Evolutionary conservation across 257 asterid genomes (phyloP).

Genomic region (Echium plantagineum): DNA sequence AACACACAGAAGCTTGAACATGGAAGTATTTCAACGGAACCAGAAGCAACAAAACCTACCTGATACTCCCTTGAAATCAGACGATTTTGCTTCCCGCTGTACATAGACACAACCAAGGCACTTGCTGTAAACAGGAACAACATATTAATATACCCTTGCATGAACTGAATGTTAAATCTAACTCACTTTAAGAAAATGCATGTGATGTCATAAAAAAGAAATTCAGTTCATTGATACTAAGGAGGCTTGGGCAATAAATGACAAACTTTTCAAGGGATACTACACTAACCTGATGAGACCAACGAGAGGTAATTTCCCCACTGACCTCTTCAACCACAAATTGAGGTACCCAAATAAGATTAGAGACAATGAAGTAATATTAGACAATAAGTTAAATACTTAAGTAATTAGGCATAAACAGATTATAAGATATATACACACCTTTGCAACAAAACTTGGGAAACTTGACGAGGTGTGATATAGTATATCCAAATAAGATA

Average conservation of each 20-base stretch:
- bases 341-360: constrained; percentile 5
- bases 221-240: no score
- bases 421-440: constrained; percentile 21
- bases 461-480: constrained; percentile 78
- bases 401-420: not conserved
- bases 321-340: constrained; percentile 68
- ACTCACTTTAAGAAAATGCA: not conserved
- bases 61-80: constrained; percentile 88
- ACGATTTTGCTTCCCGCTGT: constrained; percentile 74
- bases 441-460: constrained; percentile 99
- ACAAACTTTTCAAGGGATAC: not conserved
- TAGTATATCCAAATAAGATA: constrained; percentile 82
- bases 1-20: not conserved
- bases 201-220: no score
- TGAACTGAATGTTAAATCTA: not conserved
- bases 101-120: constrained; percentile 96
- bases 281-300: constrained; percentile 84
- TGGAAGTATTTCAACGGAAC: not conserved
- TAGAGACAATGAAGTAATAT: constrained; percentile 18
- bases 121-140: constrained; percentile 46
- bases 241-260: not conserved
- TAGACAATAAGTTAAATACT: constrained; percentile 10
- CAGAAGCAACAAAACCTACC: constrained; percentile 31
- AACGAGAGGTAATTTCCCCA: constrained; percentile 87
- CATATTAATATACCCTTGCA: constrained; percentile 4